Conservation (phyloP, 129 eudicot genomes). For the Chrysanthemum makinoi region DNA sequence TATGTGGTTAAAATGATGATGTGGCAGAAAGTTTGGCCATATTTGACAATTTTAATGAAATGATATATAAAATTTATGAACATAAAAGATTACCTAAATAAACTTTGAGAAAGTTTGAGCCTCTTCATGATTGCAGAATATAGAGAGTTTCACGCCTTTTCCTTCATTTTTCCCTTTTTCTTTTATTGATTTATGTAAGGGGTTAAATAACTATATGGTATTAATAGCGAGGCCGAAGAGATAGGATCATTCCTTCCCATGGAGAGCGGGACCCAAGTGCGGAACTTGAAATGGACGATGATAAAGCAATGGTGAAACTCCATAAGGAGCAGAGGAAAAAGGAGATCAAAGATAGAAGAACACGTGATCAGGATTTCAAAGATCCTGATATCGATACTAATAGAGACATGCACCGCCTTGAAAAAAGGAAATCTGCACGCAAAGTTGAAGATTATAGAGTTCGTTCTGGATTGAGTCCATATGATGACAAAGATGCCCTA, state of each 20-base stretch:
- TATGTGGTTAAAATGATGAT: no score
- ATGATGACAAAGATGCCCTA: constrained; percentile 70
- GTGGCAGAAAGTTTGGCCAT: no score
- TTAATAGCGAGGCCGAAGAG: constrained; percentile 61
- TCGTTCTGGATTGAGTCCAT: constrained; percentile 43
- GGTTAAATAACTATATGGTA: constrained; percentile 11
- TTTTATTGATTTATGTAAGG: not conserved
- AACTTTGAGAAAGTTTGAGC: no score
- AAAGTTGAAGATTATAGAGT: constrained; percentile 76
- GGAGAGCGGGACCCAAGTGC: constrained; percentile 45
- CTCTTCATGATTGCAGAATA: no score
- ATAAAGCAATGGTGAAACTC: constrained; percentile 53
- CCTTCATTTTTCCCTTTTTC: no score
- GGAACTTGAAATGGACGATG: constrained; percentile 75
- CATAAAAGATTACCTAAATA: no score
- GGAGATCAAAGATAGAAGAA: constrained; percentile 63
- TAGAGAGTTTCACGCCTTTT: no score
- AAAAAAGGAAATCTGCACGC: constrained; percentile 68
- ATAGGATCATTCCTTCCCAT: constrained; percentile 48
- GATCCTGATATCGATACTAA: constrained; percentile 53
- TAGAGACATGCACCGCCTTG: constrained; percentile 37
- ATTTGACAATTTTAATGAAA: no score
- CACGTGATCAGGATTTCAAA: constrained; percentile 67
- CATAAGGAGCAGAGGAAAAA: constrained; percentile 71
- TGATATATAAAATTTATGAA: no score